phyloP scores from a whole-genome alignment of 1,139 yeast species.

The Geotrichum europaeum region DNA sequence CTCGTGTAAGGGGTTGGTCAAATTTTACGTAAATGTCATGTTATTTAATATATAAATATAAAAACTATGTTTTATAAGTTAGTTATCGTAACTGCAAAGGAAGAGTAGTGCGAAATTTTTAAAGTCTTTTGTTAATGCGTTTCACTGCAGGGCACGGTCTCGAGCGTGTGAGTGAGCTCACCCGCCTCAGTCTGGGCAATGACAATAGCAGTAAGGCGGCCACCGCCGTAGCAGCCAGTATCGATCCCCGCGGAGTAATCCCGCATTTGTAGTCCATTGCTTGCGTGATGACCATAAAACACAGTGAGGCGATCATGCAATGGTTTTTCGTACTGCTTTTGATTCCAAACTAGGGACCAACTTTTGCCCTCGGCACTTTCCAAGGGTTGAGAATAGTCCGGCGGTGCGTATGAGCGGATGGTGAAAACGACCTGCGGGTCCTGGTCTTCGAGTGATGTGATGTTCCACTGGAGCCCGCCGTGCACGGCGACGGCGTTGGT shows the following conservation, averaged over 20 bases:
- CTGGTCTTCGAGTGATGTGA: slow-evolving; percentile 49
- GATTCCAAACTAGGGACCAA: slow-evolving; percentile 63
- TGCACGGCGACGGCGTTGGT: slow-evolving; percentile 64
- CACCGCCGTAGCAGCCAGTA: slow-evolving; percentile 75
- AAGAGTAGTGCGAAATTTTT: not conserved
- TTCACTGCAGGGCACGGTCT: slow-evolving; percentile 30
- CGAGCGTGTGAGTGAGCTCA: slow-evolving; percentile 28
- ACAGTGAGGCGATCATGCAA: slow-evolving; percentile 46
- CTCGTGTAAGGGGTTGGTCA: slow-evolving; percentile 16
- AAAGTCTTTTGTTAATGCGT: not conserved
- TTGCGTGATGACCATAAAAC: slow-evolving; percentile 86
- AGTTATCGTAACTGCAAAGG: not conserved
- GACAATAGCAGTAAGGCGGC: slow-evolving; percentile 59
- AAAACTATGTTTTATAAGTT: not conserved
- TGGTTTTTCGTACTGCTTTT: slow-evolving; percentile 39
- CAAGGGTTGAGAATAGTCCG: slow-evolving; percentile 50
- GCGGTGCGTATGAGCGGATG: slow-evolving; percentile 55
- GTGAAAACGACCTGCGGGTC: slow-evolving; percentile 55
- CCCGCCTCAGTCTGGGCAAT: slow-evolving; percentile 33
- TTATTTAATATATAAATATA: not conserved
- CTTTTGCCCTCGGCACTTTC: slow-evolving; percentile 45
- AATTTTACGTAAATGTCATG: slow-evolving; percentile 10
- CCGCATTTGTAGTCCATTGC: slow-evolving; percentile 61
- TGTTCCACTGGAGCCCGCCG: slow-evolving; percentile 68
- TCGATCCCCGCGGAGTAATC: slow-evolving; percentile 75